A percentile compares a stretch with the other conserved stretches of the same genome.
Conservation (phyloP, 805 yeast genomes). For the Blastobotrys peoriensis region DNA sequence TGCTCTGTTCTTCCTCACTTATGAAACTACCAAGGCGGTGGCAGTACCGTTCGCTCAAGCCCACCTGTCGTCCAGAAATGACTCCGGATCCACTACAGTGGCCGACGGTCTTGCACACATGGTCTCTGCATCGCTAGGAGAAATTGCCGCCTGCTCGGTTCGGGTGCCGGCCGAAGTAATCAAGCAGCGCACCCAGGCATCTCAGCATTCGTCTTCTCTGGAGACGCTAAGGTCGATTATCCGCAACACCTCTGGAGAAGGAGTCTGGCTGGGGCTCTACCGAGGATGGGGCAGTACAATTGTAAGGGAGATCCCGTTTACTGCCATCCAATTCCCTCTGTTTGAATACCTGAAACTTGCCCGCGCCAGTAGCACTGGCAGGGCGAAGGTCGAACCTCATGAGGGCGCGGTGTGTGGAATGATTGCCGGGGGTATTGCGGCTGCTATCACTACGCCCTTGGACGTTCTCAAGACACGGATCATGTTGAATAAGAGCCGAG, state of each 20-base stretch:
- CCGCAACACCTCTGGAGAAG: slow-evolving; percentile 67
- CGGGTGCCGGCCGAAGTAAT: slow-evolving; percentile 97
- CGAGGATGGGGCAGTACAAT: slow-evolving; percentile 93
- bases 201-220: slow-evolving; percentile 50
- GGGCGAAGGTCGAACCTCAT: slow-evolving; percentile 47
- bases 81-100: slow-evolving; percentile 23
- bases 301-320: slow-evolving; percentile 93
- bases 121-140: slow-evolving; percentile 85
- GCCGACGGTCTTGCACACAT: slow-evolving; percentile 58
- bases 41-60: slow-evolving; percentile 32
- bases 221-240: slow-evolving; percentile 61
- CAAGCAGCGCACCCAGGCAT: slow-evolving; percentile 89
- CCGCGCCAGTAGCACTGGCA: slow-evolving; percentile 43
- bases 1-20: slow-evolving; percentile 71
- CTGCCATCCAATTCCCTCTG: slow-evolving; percentile 90
- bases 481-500: slow-evolving; percentile 59
- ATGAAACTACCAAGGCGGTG: slow-evolving; percentile 61
- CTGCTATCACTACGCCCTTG: slow-evolving; percentile 89
- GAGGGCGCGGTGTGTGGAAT: slow-evolving; percentile 90
- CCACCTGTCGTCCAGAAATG: slow-evolving; percentile 12
- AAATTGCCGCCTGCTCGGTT: slow-evolving; percentile 85
- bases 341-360: slow-evolving; percentile 74
- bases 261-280: slow-evolving; percentile 69
- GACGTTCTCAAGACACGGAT: slow-evolving; percentile 92
- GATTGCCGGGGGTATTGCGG: slow-evolving; percentile 89